These are phyloP conservation scores for Jaenimonas drosophilae DNA, from an alignment of 208 protist genomes.

Conservation along the genomic window DNA sequence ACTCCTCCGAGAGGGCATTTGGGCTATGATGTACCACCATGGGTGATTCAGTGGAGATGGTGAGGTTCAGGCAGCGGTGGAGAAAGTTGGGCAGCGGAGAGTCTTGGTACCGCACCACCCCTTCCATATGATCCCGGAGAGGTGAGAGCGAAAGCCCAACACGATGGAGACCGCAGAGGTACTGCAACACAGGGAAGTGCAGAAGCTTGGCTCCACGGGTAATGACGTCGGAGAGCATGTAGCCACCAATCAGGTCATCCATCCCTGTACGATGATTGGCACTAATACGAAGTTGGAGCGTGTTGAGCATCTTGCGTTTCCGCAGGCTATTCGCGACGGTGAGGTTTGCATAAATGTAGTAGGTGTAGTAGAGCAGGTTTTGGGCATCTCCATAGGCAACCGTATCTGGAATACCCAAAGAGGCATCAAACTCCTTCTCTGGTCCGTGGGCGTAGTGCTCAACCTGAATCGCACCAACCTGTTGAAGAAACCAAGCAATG, in stretches of 20 bases:
- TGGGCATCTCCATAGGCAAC: conserved; percentile 80
- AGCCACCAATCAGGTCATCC: conserved; percentile 90
- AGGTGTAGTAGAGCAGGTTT: conserved; percentile 95
- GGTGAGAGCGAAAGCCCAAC: conserved; percentile 96
- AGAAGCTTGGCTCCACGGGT: conserved; percentile 93
- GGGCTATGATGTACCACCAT: conserved; percentile 84
- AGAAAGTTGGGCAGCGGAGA: conserved; percentile 94
- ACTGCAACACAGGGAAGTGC: conserved; percentile 94
- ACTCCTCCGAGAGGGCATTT: conserved; percentile 78
- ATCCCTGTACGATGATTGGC: conserved; percentile 76
- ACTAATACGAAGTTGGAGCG: conserved; percentile 90
- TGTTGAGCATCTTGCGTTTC: conserved; percentile 48
- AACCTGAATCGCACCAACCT: conserved; percentile 71
- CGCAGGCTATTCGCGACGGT: conserved; percentile 92
- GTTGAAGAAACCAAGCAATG: conserved; percentile 88
- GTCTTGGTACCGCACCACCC: conserved; percentile 88
- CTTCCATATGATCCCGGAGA: conserved; percentile 95
- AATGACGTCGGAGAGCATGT: conserved; percentile 92
- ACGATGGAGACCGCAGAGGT: conserved; percentile 95
- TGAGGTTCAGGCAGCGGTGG: conserved; percentile 92
- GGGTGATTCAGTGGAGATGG: conserved; percentile 96
- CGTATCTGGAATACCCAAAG: conserved; percentile 23
- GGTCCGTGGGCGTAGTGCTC: conserved; percentile 61
- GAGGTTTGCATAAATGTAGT: conserved; percentile 98
- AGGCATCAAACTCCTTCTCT: conserved; percentile 53